Evolutionary conservation across 176 grass and related monocot genomes (phyloP), one percentile per base, ranked within the genome.

Genomic region (Tillandsia fasciculata): DNA sequence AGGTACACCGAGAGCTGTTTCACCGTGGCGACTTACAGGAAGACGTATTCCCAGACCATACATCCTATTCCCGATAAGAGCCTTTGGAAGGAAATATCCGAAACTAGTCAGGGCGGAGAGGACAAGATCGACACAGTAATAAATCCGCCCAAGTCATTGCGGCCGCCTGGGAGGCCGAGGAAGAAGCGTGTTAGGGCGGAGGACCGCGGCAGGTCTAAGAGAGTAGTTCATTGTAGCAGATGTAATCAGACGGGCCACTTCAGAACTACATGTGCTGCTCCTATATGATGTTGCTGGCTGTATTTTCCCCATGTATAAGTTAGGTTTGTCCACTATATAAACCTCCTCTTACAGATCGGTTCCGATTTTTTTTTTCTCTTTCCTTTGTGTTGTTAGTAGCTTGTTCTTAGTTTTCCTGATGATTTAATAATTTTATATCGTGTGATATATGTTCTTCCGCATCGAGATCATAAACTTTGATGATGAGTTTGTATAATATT

Each of bases 191-290:
- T 88, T 22, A 83, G 89, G 0, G 76, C 86, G 0, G 94, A 97
- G 74, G 94, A 97, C 70, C 79, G 56, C 17, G 94, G 84, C 2
- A 69, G 89, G 52, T 65, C 87, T 33, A 99, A 99, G 73, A 72
- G 89, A 50, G 72, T 99, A 3, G 89, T 99, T 73, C 94, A 99
- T 23, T 99, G 94, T 76, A 99, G 94, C 57, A 82, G 94, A 7
- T 99, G 94, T 77, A 93, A 99, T 81, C 89, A 99, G 71, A 99
- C 87, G 17, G 94, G 94, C 7, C 94, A 99, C 70, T 99, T 99
- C 71, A 92, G 89, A 66, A 93, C 94, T 24, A 99, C 89, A 15
- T 93, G 89, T 51, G 82, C 87, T 9, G 84, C 89, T 53, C 94
- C 94, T 17, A 90, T 99, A 77, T 99, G 71, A 81, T 48, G 56